Conservation (phyloP, 1,284 basidiomycete species). For the Boletus hoseneyae region DNA sequence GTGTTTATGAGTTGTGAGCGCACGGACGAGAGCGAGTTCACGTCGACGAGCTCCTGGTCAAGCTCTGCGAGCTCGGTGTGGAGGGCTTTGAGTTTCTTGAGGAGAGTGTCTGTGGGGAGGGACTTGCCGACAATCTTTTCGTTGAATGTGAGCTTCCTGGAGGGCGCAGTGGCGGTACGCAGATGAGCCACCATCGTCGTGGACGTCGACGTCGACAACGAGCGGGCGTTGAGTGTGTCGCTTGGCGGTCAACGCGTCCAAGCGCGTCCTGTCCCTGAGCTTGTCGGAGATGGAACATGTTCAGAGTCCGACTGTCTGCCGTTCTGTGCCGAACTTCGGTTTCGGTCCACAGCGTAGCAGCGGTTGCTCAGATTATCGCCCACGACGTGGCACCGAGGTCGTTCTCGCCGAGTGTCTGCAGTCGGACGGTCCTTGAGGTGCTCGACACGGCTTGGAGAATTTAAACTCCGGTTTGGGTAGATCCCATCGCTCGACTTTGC, state of each 20-base stretch:
- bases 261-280: background rate
- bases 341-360: too few relatives aligned
- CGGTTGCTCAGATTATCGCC: too few relatives aligned
- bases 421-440: too few relatives aligned
- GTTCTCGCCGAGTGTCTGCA: too few relatives aligned
- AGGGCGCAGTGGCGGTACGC: slow-evolving; percentile 49
- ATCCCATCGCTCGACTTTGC: too few relatives aligned
- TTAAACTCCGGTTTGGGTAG: too few relatives aligned
- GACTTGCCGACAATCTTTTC: slow-evolving; percentile 77
- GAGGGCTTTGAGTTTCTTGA: slow-evolving; percentile 81
- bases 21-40: slow-evolving; percentile 62
- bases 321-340: background rate
- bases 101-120: slow-evolving; percentile 68
- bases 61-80: slow-evolving; percentile 80
- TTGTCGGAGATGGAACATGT: background rate
- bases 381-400: too few relatives aligned
- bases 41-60: slow-evolving; percentile 87
- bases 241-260: background rate
- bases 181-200: slow-evolving; percentile 67
- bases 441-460: too few relatives aligned
- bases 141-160: slow-evolving; percentile 67
- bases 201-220: slow-evolving; percentile 12
- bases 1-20: slow-evolving; percentile 80
- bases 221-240: background rate
- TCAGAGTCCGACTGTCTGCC: slow-evolving; percentile 7